Base-by-base conservation (phyloP, 805 yeast genomes). In the Myxozyma melibiosi region DNA sequence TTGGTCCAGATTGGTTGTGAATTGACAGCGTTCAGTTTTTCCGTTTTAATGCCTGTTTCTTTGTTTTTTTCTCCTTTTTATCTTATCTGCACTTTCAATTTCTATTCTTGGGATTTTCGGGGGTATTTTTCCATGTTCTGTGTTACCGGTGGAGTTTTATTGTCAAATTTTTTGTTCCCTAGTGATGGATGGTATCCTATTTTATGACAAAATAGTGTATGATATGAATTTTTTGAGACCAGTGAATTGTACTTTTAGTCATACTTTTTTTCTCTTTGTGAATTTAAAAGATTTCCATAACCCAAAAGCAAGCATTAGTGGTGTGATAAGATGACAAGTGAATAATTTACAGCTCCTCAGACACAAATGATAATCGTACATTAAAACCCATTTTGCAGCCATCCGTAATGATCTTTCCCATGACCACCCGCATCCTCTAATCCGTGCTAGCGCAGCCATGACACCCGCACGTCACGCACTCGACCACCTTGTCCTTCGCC, bases 381-480 rank as follows among this genome's bases (percentile, higher is more conserved):
- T 28, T 22, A 13, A 30, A 11, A 46, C 20, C 28, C 37, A 41
- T 14, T 18, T 13, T 13, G 2, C 20, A 30, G 8, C 22, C 41
- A 11, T 8, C 14, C 14, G 31, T 33, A 30, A 38, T n/a, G 27
- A 18, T 7, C 25, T 14, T 13, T 30, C 24, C 8, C n/a, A n/a
- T n/a, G n/a, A n/a, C n/a, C n/a, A n/a, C n/a, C n/a, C n/a, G n/a
- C n/a, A n/a, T n/a, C 18, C 3, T 14, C 71, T 67, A 88, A 68
- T 87, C 94, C 18, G 83, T 78, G 66, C 90, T 85, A 1, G 92
- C 81, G 69, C 96, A 89, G 4, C 96, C 96, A 58, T 78, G 74
- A 66, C 96, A 89, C 0, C 96, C 96, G 75, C 96, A 89, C 30
- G 84, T 86, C 4, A 85, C 78, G 70, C 95, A 89, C 63, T 84